Conservation (phyloP, 2,329 filamentous ascomycete genomes). For the Sporothrix curviconia region DNA sequence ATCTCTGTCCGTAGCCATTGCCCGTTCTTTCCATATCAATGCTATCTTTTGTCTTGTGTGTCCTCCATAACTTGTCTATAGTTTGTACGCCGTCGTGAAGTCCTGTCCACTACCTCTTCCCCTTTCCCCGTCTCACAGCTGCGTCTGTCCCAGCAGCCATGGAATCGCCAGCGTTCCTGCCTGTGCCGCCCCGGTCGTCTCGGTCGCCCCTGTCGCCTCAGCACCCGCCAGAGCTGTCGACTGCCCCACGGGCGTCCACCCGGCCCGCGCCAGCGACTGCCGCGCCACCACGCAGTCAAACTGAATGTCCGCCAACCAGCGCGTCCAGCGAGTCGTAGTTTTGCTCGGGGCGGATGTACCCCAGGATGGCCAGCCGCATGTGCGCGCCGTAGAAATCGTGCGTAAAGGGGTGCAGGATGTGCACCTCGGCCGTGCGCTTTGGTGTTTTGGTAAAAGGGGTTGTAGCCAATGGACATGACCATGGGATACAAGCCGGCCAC, state of each 20-base stretch:
- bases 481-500: conserved; percentile 60
- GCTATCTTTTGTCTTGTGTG: no score
- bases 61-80: not conserved
- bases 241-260: conserved; percentile 42
- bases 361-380: conserved; percentile 74
- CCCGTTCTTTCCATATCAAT: not conserved
- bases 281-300: conserved; percentile 80
- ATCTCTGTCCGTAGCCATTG: not conserved
- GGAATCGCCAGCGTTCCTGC: conserved; percentile 4
- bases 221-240: conserved; percentile 28
- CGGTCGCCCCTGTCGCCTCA: conserved; percentile 3
- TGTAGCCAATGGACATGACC: conserved; percentile 94
- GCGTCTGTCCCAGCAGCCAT: conserved; percentile 9
- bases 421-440: conserved; percentile 79
- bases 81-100: no score
- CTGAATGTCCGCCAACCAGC: conserved; percentile 79
- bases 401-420: conserved; percentile 71
- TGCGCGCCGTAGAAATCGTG: conserved; percentile 78
- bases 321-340: conserved; percentile 82
- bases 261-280: conserved; percentile 60
- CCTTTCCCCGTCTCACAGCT: no score
- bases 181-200: not conserved
- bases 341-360: conserved; percentile 81
- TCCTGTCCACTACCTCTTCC: no score
- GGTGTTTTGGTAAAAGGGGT: conserved; percentile 96